These are phyloP conservation scores for Naematelia aurantialba DNA, from an alignment of 768 basidiomycete genomes.

Conservation along the genomic window DNA sequence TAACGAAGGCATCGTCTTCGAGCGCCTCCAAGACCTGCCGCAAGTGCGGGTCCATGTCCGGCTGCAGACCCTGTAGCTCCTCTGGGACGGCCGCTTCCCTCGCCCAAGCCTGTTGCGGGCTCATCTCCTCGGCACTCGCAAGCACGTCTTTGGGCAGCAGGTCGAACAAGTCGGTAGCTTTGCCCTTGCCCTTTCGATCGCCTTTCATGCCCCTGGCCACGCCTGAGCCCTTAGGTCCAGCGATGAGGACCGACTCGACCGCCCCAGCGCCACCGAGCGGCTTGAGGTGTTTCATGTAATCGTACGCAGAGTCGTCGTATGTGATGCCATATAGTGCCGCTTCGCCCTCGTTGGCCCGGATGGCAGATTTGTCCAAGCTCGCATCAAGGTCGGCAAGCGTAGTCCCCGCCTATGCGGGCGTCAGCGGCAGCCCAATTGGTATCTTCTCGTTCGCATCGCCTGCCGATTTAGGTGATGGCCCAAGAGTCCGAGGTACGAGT, in stretches of 20 bases:
- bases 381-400: slow-evolving; percentile 74
- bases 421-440: too few species aligned
- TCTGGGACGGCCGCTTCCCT: slow-evolving; percentile 72
- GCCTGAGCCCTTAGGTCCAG: slow-evolving; percentile 38
- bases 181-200: slow-evolving; percentile 50
- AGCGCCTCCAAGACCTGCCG: slow-evolving; percentile 88
- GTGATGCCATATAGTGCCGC: slow-evolving; percentile 84
- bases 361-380: slow-evolving; percentile 53
- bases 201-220: slow-evolving; percentile 39
- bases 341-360: slow-evolving; percentile 68
- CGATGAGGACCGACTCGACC: slow-evolving; percentile 51
- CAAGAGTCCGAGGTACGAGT: neutral
- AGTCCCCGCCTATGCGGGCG: slow-evolving; percentile 58
- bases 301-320: slow-evolving; percentile 92
- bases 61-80: slow-evolving; percentile 82
- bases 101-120: slow-evolving; percentile 51
- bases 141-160: slow-evolving; percentile 32
- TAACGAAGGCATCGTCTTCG: slow-evolving; percentile 90
- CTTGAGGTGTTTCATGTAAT: slow-evolving; percentile 96
- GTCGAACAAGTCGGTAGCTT: slow-evolving; percentile 52
- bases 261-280: slow-evolving; percentile 70
- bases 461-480: too few species aligned
- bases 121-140: slow-evolving; percentile 66
- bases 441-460: too few species aligned
- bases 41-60: slow-evolving; percentile 93